phyloP scores from a whole-genome alignment of 2,329 filamentous ascomycete species.

The Fusarium sp. region DNA sequence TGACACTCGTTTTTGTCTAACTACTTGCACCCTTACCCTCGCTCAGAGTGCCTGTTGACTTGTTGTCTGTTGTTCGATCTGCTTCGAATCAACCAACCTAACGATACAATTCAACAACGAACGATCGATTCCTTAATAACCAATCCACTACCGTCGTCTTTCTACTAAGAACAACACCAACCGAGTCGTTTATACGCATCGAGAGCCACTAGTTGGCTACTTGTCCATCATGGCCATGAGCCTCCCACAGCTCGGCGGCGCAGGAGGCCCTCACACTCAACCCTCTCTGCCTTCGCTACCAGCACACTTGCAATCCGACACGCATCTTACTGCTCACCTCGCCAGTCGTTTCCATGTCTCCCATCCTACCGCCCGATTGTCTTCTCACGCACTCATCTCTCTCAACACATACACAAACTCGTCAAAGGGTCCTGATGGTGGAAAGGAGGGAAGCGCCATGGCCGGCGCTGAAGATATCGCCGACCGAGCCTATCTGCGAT shows the following conservation, averaged over 20 bases:
- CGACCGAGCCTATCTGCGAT: conserved; percentile 83
- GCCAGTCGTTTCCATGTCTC: conserved; percentile 93
- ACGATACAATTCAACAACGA: conserved; percentile 18
- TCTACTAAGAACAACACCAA: conserved; percentile 21
- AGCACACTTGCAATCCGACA: conserved; percentile 82
- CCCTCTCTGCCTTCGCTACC: conserved; percentile 90
- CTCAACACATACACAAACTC: conserved; percentile 96
- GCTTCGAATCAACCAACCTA: conserved; percentile 16
- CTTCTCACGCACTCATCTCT: conserved; percentile 90
- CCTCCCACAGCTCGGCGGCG: conserved; percentile 63
- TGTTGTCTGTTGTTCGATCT: conserved; percentile 17
- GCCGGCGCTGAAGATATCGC: conserved; percentile 94
- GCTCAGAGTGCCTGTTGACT: conserved; percentile 41
- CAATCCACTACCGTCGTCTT: conserved; percentile 8
- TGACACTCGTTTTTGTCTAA: conserved; percentile 48
- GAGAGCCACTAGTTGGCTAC: conserved; percentile 51
- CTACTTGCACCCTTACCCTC: conserved; percentile 35
- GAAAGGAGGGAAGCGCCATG: conserved; percentile 91
- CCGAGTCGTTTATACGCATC: conserved; percentile 23
- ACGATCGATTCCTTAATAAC: conserved; percentile 18
- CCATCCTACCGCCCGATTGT: conserved; percentile 87
- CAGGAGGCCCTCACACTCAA: conserved; percentile 79
- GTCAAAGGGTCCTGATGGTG: conserved; percentile 88
- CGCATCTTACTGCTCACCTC: conserved; percentile 83
- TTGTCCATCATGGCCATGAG: conserved; percentile 71